A percentile compares a stretch with the other conserved stretches of the same genome.
These are phyloP conservation scores for Gaeumannomyces tritici DNA, from an alignment of 2,329 filamentous ascomycete species.

Conservation along the genomic window DNA sequence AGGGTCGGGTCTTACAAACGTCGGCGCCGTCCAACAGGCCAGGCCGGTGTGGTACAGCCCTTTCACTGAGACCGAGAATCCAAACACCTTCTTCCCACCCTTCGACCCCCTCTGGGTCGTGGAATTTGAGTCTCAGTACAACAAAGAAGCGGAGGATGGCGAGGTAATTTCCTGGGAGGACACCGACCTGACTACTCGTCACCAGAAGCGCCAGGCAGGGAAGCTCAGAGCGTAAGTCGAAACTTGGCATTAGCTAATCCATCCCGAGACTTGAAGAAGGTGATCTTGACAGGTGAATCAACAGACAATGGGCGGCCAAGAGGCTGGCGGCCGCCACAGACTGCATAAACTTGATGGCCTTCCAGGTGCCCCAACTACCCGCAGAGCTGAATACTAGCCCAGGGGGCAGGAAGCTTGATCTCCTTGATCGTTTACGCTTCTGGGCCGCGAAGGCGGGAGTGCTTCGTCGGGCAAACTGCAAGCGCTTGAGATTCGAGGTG, in stretches of 20 bases:
- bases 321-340: not conserved
- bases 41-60: not conserved
- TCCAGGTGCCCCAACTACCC: not conserved
- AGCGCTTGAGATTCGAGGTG: not conserved
- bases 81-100: not conserved
- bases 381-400: not conserved
- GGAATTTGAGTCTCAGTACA: not conserved
- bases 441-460: not conserved
- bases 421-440: not conserved
- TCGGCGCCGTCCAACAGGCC: not conserved
- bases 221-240: not conserved
- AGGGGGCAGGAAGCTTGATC: not conserved
- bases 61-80: not conserved
- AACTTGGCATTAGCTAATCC: too few relatives aligned
- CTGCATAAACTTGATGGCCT: not conserved
- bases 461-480: not conserved
- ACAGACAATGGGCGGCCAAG: not conserved
- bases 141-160: not conserved
- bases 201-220: not conserved
- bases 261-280: not conserved
- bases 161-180: not conserved
- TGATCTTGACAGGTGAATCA: not conserved
- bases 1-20: not conserved
- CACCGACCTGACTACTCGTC: not conserved
- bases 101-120: not conserved